These are phyloP conservation scores for Teunomyces barrocoloradensis DNA, from an alignment of 805 yeast species.

Conservation along the genomic window DNA sequence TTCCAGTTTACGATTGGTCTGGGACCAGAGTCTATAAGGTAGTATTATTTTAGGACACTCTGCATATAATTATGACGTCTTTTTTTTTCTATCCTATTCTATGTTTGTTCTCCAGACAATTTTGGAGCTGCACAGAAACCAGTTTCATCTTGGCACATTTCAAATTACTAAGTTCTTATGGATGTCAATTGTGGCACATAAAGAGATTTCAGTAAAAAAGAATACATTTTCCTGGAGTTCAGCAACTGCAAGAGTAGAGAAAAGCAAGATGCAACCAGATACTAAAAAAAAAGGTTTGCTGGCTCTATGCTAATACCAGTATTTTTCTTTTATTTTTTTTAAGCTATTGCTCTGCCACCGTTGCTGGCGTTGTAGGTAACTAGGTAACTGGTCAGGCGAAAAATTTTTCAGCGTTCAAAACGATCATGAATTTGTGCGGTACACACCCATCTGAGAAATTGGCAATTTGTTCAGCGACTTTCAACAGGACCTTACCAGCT, in stretches of 20 bases:
- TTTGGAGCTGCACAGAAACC: background rate
- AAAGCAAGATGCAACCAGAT: background rate
- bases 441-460: background rate
- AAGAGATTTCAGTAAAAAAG: background rate
- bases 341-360: background rate
- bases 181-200: background rate
- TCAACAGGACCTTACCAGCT: background rate
- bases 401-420: background rate
- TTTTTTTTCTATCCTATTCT: background rate
- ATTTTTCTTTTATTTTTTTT: background rate
- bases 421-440: slow-evolving; percentile 1
- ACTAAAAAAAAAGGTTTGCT: background rate
- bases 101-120: background rate
- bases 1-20: slow-evolving; percentile 1
- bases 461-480: slow-evolving; percentile 3
- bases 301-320: background rate
- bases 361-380: background rate
- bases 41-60: background rate
- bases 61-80: background rate
- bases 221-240: background rate
- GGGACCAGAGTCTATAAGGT: background rate
- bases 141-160: background rate
- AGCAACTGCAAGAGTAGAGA: too few relatives aligned
- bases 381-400: slow-evolving; percentile 3
- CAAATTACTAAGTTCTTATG: background rate